Conservation (phyloP, 495 filamentous ascomycete genomes). For the Aspergillus affinis region DNA sequence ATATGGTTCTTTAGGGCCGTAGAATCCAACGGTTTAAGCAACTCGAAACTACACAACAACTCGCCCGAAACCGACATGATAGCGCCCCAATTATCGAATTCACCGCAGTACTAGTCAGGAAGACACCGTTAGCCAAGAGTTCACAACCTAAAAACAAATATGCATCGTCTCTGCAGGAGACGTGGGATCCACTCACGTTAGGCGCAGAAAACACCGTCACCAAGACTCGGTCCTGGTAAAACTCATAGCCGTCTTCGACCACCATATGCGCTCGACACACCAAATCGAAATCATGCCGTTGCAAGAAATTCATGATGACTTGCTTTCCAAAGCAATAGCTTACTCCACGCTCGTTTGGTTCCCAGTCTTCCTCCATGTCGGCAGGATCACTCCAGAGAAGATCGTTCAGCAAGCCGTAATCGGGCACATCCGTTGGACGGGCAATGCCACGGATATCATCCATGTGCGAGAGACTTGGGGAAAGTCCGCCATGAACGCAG, state of each 20-base stretch:
- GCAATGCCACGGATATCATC: slow-evolving; percentile 97
- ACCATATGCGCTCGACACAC: slow-evolving; percentile 99
- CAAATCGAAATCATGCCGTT: slow-evolving; percentile 93
- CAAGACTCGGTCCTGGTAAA: slow-evolving; percentile 92
- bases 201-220: slow-evolving; percentile 98
- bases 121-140: slow-evolving; percentile 22
- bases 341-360: slow-evolving; percentile 93
- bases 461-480: slow-evolving; percentile 91
- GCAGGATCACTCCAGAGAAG: slow-evolving; percentile 97
- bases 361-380: slow-evolving; percentile 97
- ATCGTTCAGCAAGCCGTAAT: slow-evolving; percentile 95
- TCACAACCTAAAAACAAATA: neutral
- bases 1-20: slow-evolving; percentile 97
- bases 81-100: slow-evolving; percentile 99
- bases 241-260: slow-evolving; percentile 98
- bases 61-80: slow-evolving; percentile 97
- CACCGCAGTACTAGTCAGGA: slow-evolving; percentile 80
- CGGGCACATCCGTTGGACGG: slow-evolving; percentile 93
- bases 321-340: slow-evolving; percentile 99
- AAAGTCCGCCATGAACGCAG: slow-evolving; percentile 95
- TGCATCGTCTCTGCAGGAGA: neutral
- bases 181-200: slow-evolving; percentile 66
- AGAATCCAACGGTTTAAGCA: slow-evolving; percentile 96
- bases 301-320: slow-evolving; percentile 95
- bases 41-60: slow-evolving; percentile 93